Conservation (phyloP, 306 rosid genomes). For the Rubus idaeus region DNA sequence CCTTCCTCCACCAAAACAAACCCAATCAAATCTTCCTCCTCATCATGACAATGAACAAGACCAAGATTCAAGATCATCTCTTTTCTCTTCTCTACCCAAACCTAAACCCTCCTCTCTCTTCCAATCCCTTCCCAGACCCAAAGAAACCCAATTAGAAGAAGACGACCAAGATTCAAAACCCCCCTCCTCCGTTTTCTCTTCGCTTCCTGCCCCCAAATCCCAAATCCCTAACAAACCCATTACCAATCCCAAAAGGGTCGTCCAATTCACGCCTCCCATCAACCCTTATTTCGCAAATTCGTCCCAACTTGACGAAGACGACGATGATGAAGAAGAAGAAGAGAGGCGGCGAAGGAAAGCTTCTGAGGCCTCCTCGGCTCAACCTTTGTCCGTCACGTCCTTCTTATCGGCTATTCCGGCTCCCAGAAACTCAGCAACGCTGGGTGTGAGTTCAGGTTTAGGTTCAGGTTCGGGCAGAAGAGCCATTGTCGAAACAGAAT, state of each 20-base stretch:
- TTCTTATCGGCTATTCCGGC: conserved; percentile 82
- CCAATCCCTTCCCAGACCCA: conserved; percentile 59
- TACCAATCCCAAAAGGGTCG: conserved; percentile 45
- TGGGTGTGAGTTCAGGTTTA: conserved; percentile 61
- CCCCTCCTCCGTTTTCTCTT: conserved; percentile 25
- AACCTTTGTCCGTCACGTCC: conserved; percentile 54
- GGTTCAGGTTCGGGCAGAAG: conserved; percentile 59
- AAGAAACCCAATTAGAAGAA: conserved; percentile 19
- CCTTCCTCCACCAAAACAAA: conserved; percentile 7
- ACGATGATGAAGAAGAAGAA: conserved; percentile 33
- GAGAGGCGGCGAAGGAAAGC: conserved; percentile 40
- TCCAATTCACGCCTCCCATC: conserved; percentile 73
- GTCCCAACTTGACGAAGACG: conserved; percentile 37
- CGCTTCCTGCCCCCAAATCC: conserved; percentile 60
- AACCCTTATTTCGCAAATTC: conserved; percentile 36
- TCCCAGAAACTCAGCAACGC: conserved; percentile 56
- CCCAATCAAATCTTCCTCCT: conserved; percentile 15
- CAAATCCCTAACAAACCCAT: conserved; percentile 29
- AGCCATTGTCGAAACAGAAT: conserved; percentile 54
- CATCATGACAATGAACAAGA: no score
- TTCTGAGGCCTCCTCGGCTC: conserved; percentile 31
- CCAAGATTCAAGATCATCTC: conserved; percentile 18
- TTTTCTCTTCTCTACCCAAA: conserved; percentile 53
- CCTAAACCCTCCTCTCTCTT: conserved; percentile 59
- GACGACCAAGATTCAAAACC: conserved; percentile 16